Percentiles rank a stretch among this genome's conserved stretches.
These are phyloP conservation scores for Alternaria longipes DNA, from an alignment of 2,329 filamentous ascomycete species.

Conservation along the genomic window DNA sequence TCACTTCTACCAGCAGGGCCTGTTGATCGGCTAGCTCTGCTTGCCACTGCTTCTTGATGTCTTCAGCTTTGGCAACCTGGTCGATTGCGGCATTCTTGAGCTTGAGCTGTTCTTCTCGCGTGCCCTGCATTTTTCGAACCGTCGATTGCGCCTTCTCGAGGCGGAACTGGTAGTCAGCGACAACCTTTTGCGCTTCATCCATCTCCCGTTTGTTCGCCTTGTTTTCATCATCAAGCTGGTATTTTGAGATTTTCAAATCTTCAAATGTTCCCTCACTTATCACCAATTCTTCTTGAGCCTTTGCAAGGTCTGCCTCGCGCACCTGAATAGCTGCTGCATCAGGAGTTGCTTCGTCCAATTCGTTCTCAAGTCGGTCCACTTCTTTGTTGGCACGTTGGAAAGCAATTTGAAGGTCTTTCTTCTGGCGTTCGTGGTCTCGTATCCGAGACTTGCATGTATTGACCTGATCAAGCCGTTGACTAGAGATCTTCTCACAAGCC, in stretches of 20 bases:
- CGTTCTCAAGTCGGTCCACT: slow-evolving; percentile 73
- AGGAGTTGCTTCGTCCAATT: slow-evolving; percentile 65
- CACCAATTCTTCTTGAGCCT: slow-evolving; percentile 58
- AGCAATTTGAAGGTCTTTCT: slow-evolving; percentile 62
- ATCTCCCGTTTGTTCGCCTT: slow-evolving; percentile 41
- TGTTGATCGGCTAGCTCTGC: slow-evolving; percentile 18
- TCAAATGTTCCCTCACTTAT: slow-evolving; percentile 63
- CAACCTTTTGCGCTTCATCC: slow-evolving; percentile 38
- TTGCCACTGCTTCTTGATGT: slow-evolving; percentile 39
- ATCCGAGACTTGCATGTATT: slow-evolving; percentile 61
- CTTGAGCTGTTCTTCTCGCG: slow-evolving; percentile 48
- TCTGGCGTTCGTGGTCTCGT: slow-evolving; percentile 58
- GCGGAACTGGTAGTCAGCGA: slow-evolving; percentile 33
- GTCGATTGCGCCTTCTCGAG: slow-evolving; percentile 43
- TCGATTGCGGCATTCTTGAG: slow-evolving; percentile 55
- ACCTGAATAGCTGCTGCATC: slow-evolving; percentile 66
- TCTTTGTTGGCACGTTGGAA: slow-evolving; percentile 69
- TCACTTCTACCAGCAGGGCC: slow-evolving; percentile 34
- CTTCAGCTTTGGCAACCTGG: slow-evolving; percentile 45
- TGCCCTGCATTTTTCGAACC: slow-evolving; percentile 40
- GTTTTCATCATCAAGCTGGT: slow-evolving; percentile 52
- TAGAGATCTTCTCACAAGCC: slow-evolving; percentile 43
- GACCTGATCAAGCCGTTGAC: slow-evolving; percentile 51
- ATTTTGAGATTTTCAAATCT: slow-evolving; percentile 59
- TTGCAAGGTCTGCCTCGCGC: slow-evolving; percentile 1